Base-by-base conservation (phyloP, 495 filamentous ascomycete species). In the Collariella sp. region DNA sequence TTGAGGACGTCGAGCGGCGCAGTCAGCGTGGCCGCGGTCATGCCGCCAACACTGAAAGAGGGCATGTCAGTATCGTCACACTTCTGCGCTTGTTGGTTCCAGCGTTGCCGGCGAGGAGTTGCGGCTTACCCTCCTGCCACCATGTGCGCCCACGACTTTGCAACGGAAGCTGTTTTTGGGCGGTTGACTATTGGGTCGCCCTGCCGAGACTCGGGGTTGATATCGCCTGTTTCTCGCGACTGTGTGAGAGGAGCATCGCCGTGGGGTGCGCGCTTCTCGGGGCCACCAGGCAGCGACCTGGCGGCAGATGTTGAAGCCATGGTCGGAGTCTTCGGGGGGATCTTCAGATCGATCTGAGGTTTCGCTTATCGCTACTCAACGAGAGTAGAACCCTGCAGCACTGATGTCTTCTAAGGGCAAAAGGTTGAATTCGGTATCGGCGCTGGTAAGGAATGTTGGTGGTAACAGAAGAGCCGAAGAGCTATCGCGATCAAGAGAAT, bases 1-100 rank as follows among this genome's bases (percentile, higher is more conserved):
- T 93, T 93, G 9, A 96, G 78, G 24, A 96, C 90, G 64, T 96
- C 89, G 43, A 96, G 81, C 6, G 89, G 89, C 4, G 86, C 87
- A 0, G 89, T 96, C 10, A 95, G 70, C n/a, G 84, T 81, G 5
- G 89, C 85, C 12, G 89, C 79, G 16, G 87, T 88, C 86, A 95
- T 91, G 53, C 90, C 90, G 56, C 90, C 90, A 19, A 88, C 70
- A 18, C 89, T 94, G 24, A 23, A 34, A 18, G 11, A 45, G 10
- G 18, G 1, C 6, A 36, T 20, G 53, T 56, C 43, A 60, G 53
- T 20, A 46, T 29, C 6, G 16, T 43, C 23, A 7, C 26, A 7
- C 1, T 31, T 10, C 49, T 9, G n/a, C 9, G 3, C 31, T 19
- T 7, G 36, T 2, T 5, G 2, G n/a, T 13, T 29, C 29, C 5